Conservation (phyloP, 106 monocot species). For the Allium sativum region DNA sequence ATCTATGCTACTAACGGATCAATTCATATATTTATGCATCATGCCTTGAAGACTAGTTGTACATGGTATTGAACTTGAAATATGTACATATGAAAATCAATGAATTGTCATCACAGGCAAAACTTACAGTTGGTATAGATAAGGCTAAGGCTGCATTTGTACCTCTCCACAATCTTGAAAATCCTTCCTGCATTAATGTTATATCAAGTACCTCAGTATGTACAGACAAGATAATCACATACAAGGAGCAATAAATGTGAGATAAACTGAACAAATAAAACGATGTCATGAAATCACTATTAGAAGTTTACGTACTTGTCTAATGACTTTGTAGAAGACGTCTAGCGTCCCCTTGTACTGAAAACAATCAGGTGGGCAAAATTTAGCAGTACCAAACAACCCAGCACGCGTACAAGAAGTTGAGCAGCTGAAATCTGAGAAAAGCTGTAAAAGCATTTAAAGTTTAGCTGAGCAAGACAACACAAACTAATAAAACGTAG, state of each 20-base stretch:
- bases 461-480: neutral
- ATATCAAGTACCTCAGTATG: no score
- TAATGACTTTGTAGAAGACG: slow-evolving; percentile 78
- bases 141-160: slow-evolving; percentile 74
- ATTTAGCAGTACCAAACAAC: slow-evolving; percentile 58
- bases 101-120: neutral
- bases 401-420: slow-evolving; percentile 67
- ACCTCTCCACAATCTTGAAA: slow-evolving; percentile 84
- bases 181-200: slow-evolving; percentile 68
- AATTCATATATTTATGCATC: no score
- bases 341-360: slow-evolving; percentile 89
- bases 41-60: no score
- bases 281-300: neutral
- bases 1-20: no score
- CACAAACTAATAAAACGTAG: neutral
- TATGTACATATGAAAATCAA: no score
- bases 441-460: slow-evolving; percentile 33
- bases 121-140: slow-evolving; percentile 84
- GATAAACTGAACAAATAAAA: neutral
- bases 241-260: neutral
- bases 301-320: slow-evolving; percentile 40
- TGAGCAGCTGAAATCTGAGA: slow-evolving; percentile 82
- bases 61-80: no score
- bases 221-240: no score
- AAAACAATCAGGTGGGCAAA: slow-evolving; percentile 89